These are phyloP conservation scores for Ustilago shanxiensis DNA, from an alignment of 1,284 basidiomycete genomes.

Conservation along the genomic window DNA sequence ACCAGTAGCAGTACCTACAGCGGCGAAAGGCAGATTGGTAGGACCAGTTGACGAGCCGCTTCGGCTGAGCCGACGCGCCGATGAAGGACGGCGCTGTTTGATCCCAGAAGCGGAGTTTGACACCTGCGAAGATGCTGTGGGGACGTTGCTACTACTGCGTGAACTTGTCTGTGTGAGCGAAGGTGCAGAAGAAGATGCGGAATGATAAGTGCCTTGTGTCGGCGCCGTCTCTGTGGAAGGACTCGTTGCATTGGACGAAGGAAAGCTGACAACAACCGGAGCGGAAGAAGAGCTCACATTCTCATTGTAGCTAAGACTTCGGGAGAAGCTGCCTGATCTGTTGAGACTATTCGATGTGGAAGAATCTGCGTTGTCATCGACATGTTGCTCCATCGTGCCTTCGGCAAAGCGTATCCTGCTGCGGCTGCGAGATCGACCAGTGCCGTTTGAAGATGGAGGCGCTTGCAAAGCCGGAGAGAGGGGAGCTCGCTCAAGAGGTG, in stretches of 20 bases:
- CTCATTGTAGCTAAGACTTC: slow-evolving; percentile 54
- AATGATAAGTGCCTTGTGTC: slow-evolving; percentile 12
- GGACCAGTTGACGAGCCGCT: slow-evolving; percentile 49
- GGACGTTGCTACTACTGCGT: slow-evolving; percentile 20
- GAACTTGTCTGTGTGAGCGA: slow-evolving; percentile 21
- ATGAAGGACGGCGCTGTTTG: slow-evolving; percentile 45
- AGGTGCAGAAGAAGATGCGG: slow-evolving; percentile 11
- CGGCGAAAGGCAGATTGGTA: slow-evolving; percentile 42
- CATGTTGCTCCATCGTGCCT: not conserved
- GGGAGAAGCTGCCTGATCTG: slow-evolving; percentile 51
- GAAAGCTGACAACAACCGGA: slow-evolving; percentile 52
- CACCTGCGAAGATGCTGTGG: not conserved
- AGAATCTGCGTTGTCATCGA: not conserved
- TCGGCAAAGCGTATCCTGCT: slow-evolving; percentile 41
- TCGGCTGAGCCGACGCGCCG: slow-evolving; percentile 35
- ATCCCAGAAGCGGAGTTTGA: slow-evolving; percentile 12
- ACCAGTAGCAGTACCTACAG: slow-evolving; percentile 11
- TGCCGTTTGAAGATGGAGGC: slow-evolving; percentile 25
- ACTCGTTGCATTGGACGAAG: slow-evolving; percentile 17
- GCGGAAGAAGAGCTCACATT: slow-evolving; percentile 42
- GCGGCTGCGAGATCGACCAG: slow-evolving; percentile 31
- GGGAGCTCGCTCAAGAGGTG: slow-evolving; percentile 39
- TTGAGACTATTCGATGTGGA: slow-evolving; percentile 23
- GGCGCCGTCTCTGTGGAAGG: slow-evolving; percentile 18
- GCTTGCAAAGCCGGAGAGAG: slow-evolving; percentile 30